Percentiles rank a stretch among this genome's conserved stretches.
These are phyloP conservation scores for Neopestalotiopsis rosae DNA, from an alignment of 2,329 filamentous ascomycete species.

Conservation along the genomic window DNA sequence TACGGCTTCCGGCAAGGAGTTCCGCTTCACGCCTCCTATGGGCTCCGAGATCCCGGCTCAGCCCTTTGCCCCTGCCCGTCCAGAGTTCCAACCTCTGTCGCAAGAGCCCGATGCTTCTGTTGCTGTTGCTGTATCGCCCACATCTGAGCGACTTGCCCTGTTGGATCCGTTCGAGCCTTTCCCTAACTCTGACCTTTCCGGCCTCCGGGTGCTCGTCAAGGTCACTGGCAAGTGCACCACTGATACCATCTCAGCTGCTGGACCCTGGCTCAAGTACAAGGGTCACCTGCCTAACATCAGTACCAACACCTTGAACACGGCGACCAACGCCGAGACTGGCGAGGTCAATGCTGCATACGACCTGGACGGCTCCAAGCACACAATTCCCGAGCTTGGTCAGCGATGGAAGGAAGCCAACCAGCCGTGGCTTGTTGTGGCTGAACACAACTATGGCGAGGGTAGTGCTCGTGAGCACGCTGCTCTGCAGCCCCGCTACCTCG, in stretches of 20 bases:
- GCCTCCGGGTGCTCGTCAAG: slow-evolving; percentile 90
- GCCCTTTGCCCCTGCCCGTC: slow-evolving; percentile 75
- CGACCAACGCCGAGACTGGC: slow-evolving; percentile 87
- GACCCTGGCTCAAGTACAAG: slow-evolving; percentile 99
- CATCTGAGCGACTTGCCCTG: slow-evolving; percentile 87
- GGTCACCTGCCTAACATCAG: slow-evolving; percentile 97
- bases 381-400: slow-evolving; percentile 86
- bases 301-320: slow-evolving; percentile 96
- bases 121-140: slow-evolving; percentile 79
- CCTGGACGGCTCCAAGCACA: slow-evolving; percentile 72
- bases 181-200: slow-evolving; percentile 74
- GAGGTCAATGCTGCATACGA: slow-evolving; percentile 95
- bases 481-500: slow-evolving; percentile 88
- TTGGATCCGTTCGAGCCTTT: slow-evolving; percentile 91
- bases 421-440: slow-evolving; percentile 92
- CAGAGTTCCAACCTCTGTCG: slow-evolving; percentile 71
- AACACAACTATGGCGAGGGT: slow-evolving; percentile 97
- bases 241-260: slow-evolving; percentile 96
- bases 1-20: slow-evolving; percentile 79
- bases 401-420: slow-evolving; percentile 78
- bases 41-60: slow-evolving; percentile 68
- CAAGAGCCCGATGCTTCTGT: slow-evolving; percentile 74
- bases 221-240: slow-evolving; percentile 98
- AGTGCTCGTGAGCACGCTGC: slow-evolving; percentile 89
- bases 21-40: slow-evolving; percentile 82